Evolutionary conservation across 352 stramenopile genomes (phyloP), one percentile per base, ranked within the genome.

Genomic region (Pythium inflatum): DNA sequence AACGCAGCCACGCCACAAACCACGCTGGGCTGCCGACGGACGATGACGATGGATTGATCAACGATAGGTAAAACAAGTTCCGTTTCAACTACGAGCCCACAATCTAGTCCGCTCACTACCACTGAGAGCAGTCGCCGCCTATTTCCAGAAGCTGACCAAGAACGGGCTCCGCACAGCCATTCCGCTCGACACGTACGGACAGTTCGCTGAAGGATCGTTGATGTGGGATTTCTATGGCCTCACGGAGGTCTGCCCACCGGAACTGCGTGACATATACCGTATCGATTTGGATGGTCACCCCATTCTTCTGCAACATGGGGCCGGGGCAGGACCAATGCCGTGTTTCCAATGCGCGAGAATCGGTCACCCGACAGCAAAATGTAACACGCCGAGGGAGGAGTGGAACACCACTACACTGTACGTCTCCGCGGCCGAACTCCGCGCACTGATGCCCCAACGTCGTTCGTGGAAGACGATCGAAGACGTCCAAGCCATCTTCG

Each of bases 41-140:
- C 7, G 30, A 46, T 1, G 24, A 46, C 4, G 63, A 70, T 41
- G 53, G 53, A 1, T 25, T 64, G 3, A 20, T n/a, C 4, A 43
- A 71, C 22, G 55, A 65, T 22, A 54, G 55, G 3, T 72, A n/a
- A n/a, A 72, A 38, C 56, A 72, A 13, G 43, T 22, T 1, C 56
- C 49, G 2, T 63, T 59, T 30, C 50, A 48, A n/a, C n/a, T n/a
- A n/a, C n/a, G n/a, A n/a, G n/a, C n/a, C n/a, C n/a, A n/a, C n/a
- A n/a, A n/a, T n/a, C n/a, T n/a, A n/a, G n/a, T n/a, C n/a, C n/a
- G n/a, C n/a, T n/a, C n/a, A n/a, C n/a, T n/a, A n/a, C n/a, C n/a
- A n/a, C n/a, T n/a, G n/a, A n/a, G n/a, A 9, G 8, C 20, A 3
- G 13, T 73, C 0, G 9, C 34, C 0, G 20, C 13, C 9, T 67